Evolutionary conservation across 1,284 basidiomycete species (phyloP).

Genomic region (Tilletia indica): DNA sequence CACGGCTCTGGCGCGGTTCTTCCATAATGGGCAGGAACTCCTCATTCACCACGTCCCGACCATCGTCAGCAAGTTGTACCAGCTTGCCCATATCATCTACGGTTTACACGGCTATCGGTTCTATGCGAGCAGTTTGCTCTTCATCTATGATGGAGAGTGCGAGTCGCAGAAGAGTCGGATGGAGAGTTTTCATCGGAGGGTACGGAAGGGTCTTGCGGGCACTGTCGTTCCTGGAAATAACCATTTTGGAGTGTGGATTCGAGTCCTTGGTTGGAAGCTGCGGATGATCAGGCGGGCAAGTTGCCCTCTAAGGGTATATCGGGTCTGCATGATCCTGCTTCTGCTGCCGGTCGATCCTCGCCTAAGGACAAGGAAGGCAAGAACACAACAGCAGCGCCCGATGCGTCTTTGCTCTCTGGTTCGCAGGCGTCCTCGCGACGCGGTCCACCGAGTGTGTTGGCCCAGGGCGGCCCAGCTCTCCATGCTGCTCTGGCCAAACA

Average conservation of each 20-base stretch:
- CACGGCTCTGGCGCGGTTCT: conserved; percentile 75
- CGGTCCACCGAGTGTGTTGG: neutral
- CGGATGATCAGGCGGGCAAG: conserved; percentile 19
- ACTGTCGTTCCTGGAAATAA: conserved; percentile 22
- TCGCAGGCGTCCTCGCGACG: neutral
- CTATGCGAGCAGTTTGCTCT: conserved; percentile 92
- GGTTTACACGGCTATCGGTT: conserved; percentile 89
- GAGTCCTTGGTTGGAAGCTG: conserved; percentile 30
- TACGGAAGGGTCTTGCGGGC: conserved; percentile 31
- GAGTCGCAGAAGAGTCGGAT: conserved; percentile 70
- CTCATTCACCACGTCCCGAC: conserved; percentile 88
- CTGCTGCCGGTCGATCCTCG: neutral
- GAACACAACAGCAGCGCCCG: neutral
- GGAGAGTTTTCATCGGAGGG: conserved; percentile 41
- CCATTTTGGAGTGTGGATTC: conserved; percentile 27
- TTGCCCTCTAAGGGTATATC: neutral
- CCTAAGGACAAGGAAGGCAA: neutral
- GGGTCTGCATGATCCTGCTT: neutral
- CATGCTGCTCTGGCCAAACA: neutral
- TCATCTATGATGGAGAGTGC: conserved; percentile 95
- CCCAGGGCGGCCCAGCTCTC: neutral
- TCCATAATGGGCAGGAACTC: conserved; percentile 78
- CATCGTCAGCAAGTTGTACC: conserved; percentile 86
- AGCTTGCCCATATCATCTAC: conserved; percentile 85
- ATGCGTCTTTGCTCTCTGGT: neutral